These are phyloP conservation scores for Ceratonia siliqua DNA, from an alignment of 306 rosid genomes.

Conservation along the genomic window DNA sequence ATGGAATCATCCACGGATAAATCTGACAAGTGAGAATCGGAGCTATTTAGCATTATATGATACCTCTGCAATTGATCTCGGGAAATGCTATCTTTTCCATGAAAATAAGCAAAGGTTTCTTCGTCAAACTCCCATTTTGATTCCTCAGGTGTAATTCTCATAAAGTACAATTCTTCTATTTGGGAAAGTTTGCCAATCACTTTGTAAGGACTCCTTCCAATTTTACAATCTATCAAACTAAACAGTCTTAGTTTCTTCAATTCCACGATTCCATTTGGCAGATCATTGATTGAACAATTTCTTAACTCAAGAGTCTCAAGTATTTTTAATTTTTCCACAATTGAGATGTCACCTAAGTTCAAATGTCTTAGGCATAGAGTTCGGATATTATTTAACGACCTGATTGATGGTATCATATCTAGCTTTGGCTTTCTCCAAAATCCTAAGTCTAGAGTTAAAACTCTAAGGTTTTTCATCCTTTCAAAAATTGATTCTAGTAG, in stretches of 20 bases:
- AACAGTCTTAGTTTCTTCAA: background rate
- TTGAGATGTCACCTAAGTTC: background rate
- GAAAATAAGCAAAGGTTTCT: background rate
- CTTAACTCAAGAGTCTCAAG: background rate
- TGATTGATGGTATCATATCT: background rate
- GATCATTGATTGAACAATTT: background rate
- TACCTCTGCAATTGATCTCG: background rate
- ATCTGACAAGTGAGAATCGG: no score
- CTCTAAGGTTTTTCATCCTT: no score
- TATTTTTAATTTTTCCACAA: background rate
- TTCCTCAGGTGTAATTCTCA: no score
- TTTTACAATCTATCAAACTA: background rate
- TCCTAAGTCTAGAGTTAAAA: no score
- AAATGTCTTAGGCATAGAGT: background rate
- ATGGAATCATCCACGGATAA: background rate
- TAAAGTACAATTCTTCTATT: background rate
- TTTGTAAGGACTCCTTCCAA: background rate
- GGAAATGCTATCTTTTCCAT: background rate
- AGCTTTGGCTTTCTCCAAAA: background rate
- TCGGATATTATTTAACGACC: background rate
- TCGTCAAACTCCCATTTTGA: background rate
- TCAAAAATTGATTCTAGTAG: no score
- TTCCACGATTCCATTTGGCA: background rate
- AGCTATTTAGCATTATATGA: no score
- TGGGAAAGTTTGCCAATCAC: background rate